Conservation (phyloP, 2,329 filamentous ascomycete species). For the Periconia sp. region DNA sequence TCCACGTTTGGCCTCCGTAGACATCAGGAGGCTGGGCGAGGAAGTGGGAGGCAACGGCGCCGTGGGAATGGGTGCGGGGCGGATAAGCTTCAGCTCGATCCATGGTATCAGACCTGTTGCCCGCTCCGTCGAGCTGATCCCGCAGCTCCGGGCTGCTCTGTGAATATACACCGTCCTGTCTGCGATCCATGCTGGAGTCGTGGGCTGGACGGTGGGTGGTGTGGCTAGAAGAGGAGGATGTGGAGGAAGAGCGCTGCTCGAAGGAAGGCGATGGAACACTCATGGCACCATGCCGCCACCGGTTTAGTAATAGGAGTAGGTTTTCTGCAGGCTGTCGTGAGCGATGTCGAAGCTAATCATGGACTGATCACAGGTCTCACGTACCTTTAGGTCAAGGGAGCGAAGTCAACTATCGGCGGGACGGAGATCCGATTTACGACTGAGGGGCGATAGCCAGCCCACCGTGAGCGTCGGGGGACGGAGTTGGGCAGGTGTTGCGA, state of each 20-base stretch:
- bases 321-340: background rate
- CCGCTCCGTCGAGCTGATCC: constrained; percentile 17
- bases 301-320: constrained; percentile 1
- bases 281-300: constrained; percentile 39
- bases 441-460: too few relatives aligned
- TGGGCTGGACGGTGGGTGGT: constrained; percentile 2
- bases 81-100: too few relatives aligned
- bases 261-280: constrained; percentile 19
- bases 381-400: too few relatives aligned
- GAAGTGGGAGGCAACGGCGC: constrained; percentile 35
- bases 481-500: too few relatives aligned
- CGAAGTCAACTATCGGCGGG: too few relatives aligned
- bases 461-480: too few relatives aligned
- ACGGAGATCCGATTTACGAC: too few relatives aligned
- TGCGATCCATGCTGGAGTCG: background rate
- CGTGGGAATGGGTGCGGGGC: constrained; percentile 19
- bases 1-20: constrained; percentile 41
- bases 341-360: background rate
- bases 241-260: constrained; percentile 10
- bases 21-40: constrained; percentile 24
- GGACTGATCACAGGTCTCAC: constrained; percentile 6
- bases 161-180: constrained; percentile 13
- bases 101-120: constrained; percentile 15
- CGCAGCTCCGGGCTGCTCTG: constrained; percentile 23
- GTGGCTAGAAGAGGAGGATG: constrained; percentile 3